Percentiles rank a stretch among this genome's conserved stretches.
These are phyloP conservation scores for Pichia sp. DNA, from an alignment of 1,139 yeast genomes.

Conservation along the genomic window DNA sequence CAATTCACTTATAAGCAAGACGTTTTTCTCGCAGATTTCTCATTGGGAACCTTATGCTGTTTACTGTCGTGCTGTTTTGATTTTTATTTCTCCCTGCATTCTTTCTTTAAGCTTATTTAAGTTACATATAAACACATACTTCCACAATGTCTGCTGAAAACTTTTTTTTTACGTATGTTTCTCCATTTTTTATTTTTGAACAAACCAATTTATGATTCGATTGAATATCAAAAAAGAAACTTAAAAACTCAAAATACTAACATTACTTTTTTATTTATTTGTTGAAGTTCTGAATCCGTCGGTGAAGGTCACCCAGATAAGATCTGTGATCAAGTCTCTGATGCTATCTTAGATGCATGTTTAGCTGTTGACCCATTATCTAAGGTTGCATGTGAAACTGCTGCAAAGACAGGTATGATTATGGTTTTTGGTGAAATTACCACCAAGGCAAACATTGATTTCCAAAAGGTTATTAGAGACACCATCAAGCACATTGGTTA, in stretches of 20 bases:
- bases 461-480: conserved; percentile 95
- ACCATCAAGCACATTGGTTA: conserved; percentile 98
- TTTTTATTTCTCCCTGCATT: not conserved
- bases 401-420: conserved; percentile 98
- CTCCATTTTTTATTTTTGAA: not conserved
- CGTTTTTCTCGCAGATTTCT: no score
- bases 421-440: conserved; percentile 99
- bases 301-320: conserved; percentile 99
- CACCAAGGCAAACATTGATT: conserved; percentile 91
- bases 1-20: no score
- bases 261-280: not conserved
- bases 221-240: not conserved
- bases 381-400: conserved; percentile 99
- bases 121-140: not conserved
- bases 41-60: no score
- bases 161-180: conserved; percentile 30
- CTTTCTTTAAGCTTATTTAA: not conserved
- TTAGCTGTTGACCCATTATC: conserved; percentile 92
- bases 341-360: conserved; percentile 98
- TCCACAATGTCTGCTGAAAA: conserved; percentile 26
- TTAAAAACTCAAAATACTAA: not conserved
- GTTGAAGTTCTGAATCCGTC: conserved; percentile 93
- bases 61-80: no score
- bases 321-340: conserved; percentile 99
- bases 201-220: no score